Evolutionary conservation across 495 filamentous ascomycete genomes (phyloP).

Genomic region (Penicillium antarcticum): DNA sequence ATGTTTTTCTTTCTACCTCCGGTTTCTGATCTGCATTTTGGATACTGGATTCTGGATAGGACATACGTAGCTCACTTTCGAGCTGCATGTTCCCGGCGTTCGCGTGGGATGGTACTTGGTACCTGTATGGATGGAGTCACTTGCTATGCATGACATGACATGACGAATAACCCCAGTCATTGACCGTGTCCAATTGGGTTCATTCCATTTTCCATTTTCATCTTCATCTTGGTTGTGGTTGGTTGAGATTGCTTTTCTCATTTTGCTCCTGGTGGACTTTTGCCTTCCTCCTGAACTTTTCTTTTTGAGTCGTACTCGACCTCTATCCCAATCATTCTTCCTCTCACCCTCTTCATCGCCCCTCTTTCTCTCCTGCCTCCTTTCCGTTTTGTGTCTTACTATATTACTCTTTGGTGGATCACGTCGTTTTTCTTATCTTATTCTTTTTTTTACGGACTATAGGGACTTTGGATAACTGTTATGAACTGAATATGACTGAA

Average conservation of each 20-base stretch:
- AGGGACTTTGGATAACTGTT: conserved; percentile 14
- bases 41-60: too few relatives aligned
- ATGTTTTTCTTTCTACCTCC: conserved; percentile 18
- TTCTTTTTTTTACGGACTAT: conserved; percentile 8
- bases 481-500: conserved; percentile 19
- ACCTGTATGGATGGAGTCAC: conserved; percentile 22
- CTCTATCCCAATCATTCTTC: background rate
- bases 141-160: conserved; percentile 30
- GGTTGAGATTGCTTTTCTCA: conserved; percentile 2
- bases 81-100: conserved; percentile 37
- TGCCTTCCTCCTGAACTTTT: conserved; percentile 4
- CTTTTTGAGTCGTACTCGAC: conserved; percentile 19
- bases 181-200: too few relatives aligned
- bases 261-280: background rate
- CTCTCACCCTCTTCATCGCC: background rate
- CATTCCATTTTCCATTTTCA: background rate
- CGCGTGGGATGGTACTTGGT: conserved; percentile 8
- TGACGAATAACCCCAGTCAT: conserved; percentile 10
- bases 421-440: conserved; percentile 5
- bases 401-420: conserved; percentile 18
- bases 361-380: background rate
- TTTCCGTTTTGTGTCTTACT: conserved; percentile 26
- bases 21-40: conserved; percentile 4
- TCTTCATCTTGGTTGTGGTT: conserved; percentile 22
- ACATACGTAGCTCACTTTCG: background rate